Base-by-base conservation (phyloP, 768 basidiomycete species). In the Tricholoma furcatifolium region DNA sequence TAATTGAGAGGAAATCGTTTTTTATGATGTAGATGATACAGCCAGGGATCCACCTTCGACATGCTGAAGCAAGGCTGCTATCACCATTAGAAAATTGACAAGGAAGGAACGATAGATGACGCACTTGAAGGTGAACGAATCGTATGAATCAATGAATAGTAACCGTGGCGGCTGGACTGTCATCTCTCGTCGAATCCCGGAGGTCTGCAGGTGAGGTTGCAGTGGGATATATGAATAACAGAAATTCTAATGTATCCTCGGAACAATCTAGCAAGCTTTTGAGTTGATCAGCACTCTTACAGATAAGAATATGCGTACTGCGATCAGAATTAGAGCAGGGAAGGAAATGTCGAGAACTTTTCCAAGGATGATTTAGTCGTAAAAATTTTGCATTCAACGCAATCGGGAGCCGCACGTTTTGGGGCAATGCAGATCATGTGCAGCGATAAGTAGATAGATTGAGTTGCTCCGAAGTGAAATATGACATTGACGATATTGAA, bases 101-200 rank as follows among this genome's bases (percentile, higher is more conserved):
- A 30, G 36, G 10, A 24, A 36, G 54, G 17, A 4, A 21, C 20
- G 11, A 31, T 40, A 6, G 27, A 38, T 23, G 41, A 75, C 86
- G 53, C 50, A 91, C 90, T 92, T 93, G 80, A 81, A 80, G n/a
- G 91, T 88, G 68, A 92, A 93, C 2, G 90, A 91, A 67, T 92
- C 91, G 59, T 92, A 91, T 0, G 90, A 92, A 65, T 91, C 91
- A 27, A 92, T 75, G 42, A 93, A 74, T 27, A 92, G 74, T 43
- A 93, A 72, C 47, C 80, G 75, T 41, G 82, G 82, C 15, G 60
- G 60, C 50, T 69, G 67, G 38, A 70, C 56, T 41, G 69, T 64
- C 74, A 76, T 76, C 23, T 27, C 54, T 41, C 44, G 39, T 45
- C 38, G 38, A 40, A 44, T 32, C 11, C 7, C 7, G 4, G 27